Percentiles rank a stretch among this genome's conserved stretches.
These are phyloP conservation scores for Dendrothele bispora DNA, from an alignment of 768 basidiomycete species.

Conservation along the genomic window DNA sequence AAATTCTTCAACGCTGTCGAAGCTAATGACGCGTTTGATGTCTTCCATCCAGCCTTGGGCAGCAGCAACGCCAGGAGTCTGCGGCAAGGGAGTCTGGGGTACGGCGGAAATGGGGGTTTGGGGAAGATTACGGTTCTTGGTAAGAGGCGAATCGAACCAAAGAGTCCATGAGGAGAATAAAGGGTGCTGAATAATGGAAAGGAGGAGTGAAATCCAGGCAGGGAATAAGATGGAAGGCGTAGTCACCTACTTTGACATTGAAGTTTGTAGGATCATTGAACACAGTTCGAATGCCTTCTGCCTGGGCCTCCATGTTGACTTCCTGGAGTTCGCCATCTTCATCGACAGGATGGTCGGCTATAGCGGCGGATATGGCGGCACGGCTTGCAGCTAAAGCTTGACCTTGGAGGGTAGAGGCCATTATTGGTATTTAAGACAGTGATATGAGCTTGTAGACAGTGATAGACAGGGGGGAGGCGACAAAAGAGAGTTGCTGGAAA, in stretches of 20 bases:
- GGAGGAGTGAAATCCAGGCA: not conserved
- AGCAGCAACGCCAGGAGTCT: constrained; percentile 70
- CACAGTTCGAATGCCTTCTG: constrained; percentile 84
- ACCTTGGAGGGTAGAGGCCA: constrained; percentile 56
- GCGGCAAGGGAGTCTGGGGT: constrained; percentile 70
- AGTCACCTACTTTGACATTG: constrained; percentile 82
- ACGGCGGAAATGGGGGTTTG: constrained; percentile 81
- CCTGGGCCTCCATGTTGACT: constrained; percentile 80
- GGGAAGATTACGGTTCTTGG: constrained; percentile 86
- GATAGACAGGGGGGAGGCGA: not conserved
- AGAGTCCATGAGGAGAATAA: constrained; percentile 95
- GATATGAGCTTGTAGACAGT: not conserved
- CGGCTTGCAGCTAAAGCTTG: constrained; percentile 77
- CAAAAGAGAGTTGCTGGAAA: not conserved
- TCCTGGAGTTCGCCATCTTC: constrained; percentile 90
- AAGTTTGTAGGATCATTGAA: constrained; percentile 92
- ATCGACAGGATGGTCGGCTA: constrained; percentile 53
- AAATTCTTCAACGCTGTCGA: constrained; percentile 98
- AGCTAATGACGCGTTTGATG: constrained; percentile 93
- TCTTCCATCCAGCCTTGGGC: constrained; percentile 98
- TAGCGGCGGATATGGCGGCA: constrained; percentile 73
- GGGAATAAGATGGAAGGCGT: constrained; percentile 5
- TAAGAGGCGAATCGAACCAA: constrained; percentile 95
- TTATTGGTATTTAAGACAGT: constrained; percentile 16
- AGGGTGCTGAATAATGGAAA: constrained; percentile 65